Evolutionary conservation across 306 rosid species (phyloP).

Genomic region (Bauhinia variegata): DNA sequence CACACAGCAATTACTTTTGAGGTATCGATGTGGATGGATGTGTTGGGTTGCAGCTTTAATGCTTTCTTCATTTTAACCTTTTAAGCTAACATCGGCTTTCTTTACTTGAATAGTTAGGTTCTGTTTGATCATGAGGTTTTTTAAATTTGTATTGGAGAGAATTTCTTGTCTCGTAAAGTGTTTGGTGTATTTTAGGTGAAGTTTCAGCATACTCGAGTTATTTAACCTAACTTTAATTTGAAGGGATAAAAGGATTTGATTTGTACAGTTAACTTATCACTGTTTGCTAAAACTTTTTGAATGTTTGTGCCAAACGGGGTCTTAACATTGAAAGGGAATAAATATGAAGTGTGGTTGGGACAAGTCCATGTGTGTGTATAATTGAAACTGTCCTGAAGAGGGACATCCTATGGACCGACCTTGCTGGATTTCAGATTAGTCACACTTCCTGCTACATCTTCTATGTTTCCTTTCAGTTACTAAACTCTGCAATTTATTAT

Average conservation of each 20-base stretch:
- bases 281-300: not conserved
- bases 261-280: too few relatives aligned
- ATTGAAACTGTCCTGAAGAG: slow-evolving; percentile 43
- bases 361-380: slow-evolving; percentile 68
- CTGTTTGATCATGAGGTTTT: too few relatives aligned
- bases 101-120: too few relatives aligned
- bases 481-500: too few relatives aligned
- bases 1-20: slow-evolving; percentile 56
- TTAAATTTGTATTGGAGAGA: too few relatives aligned
- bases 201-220: too few relatives aligned
- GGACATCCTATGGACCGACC: slow-evolving; percentile 37
- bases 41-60: slow-evolving; percentile 61
- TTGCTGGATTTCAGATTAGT: slow-evolving; percentile 38
- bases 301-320: not conserved
- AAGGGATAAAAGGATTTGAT: too few relatives aligned
- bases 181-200: too few relatives aligned
- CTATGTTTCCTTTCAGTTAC: slow-evolving; percentile 21
- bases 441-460: slow-evolving; percentile 16
- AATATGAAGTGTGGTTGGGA: slow-evolving; percentile 39
- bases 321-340: slow-evolving; percentile 12
- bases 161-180: too few relatives aligned
- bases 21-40: slow-evolving; percentile 51
- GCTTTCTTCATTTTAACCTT: slow-evolving; percentile 19
- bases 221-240: too few relatives aligned
- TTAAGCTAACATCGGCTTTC: too few relatives aligned